These are phyloP conservation scores for Emergomyces orientalis DNA, from an alignment of 2,329 filamentous ascomycete genomes.

Conservation along the genomic window DNA sequence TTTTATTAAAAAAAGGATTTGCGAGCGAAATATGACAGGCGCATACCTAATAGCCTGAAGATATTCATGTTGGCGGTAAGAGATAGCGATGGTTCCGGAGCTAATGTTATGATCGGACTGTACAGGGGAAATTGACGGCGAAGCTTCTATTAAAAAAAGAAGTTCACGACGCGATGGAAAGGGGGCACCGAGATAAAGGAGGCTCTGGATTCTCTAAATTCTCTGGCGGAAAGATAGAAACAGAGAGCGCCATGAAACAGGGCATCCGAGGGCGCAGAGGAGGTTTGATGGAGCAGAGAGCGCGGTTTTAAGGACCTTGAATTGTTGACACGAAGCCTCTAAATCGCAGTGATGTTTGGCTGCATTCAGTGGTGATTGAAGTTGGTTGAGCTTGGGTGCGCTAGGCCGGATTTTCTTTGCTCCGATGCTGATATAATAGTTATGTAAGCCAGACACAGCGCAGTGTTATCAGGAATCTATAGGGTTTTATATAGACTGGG, in stretches of 20 bases:
- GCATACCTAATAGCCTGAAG: constrained; percentile 57
- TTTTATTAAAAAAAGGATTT: neutral
- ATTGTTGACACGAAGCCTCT: constrained; percentile 8
- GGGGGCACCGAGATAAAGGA: neutral
- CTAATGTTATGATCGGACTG: neutral
- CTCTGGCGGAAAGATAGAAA: neutral
- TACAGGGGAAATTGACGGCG: neutral
- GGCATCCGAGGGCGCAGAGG: neutral
- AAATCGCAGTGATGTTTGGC: neutral
- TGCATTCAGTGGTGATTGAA: no score
- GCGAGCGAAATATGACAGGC: neutral
- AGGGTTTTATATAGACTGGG: neutral
- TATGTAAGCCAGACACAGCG: no score
- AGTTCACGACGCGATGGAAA: neutral
- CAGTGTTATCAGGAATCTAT: no score
- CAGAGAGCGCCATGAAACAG: constrained; percentile 5
- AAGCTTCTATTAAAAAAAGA: neutral
- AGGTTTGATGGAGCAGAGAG: neutral
- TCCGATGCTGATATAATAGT: no score
- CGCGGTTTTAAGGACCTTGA: neutral
- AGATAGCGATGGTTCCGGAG: neutral
- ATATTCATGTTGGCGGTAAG: constrained; percentile 51
- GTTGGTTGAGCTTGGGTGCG: no score
- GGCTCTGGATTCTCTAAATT: neutral
- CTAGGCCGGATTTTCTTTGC: no score